Evolutionary conservation across 805 yeast species (phyloP), one percentile per base, ranked within the genome.

Genomic region (Ogataea thermomethanolica): DNA sequence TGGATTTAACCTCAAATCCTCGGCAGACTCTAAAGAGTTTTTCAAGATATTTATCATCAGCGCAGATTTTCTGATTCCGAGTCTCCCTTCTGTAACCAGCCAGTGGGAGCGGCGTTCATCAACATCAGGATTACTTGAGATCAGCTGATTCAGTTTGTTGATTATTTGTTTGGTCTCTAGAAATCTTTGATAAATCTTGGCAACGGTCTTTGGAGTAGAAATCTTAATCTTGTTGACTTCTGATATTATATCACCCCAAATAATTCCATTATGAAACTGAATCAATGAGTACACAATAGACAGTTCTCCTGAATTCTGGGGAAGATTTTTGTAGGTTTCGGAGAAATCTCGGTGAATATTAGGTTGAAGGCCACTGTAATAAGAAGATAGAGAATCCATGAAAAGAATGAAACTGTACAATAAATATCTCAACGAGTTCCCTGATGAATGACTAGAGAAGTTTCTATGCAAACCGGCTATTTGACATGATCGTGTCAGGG

Each of bases 351-450:
- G 27, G 15, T 44, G 40, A 29, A 53, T 43, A 26, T 41, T 45
- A 8, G 55, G 51, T 4, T 56, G 53, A 8, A 52, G 37, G 4
- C 58, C 58, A 15, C 45, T 43, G 33, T 46, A 54, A 28, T 51
- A 54, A 7, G 57, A 43, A 2, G 47, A 28, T n/a, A 54, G 28
- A 3, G 53, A 43, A 39, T 54, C 58, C 25, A 53, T 23, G 33
- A 47, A 49, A 36, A 48, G 43, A 14, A 54, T 46, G 40, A 49
- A 53, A 20, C 49, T 50, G 32, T 54, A 54, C 4, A 53, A 43
- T 12, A 49, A 25, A 29, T 45, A 47, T 31, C 54, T 42, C 21
- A 44, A 30, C 12, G 55, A 50, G 17, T 30, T 37, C 17, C 34
- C 32, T 4, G 42, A 25, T 13, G 40, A 26, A 11, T 31, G 27